These are phyloP conservation scores for Mucor plumbeus DNA, from an alignment of 371 early-diverging fungal genomes.

Conservation along the genomic window DNA sequence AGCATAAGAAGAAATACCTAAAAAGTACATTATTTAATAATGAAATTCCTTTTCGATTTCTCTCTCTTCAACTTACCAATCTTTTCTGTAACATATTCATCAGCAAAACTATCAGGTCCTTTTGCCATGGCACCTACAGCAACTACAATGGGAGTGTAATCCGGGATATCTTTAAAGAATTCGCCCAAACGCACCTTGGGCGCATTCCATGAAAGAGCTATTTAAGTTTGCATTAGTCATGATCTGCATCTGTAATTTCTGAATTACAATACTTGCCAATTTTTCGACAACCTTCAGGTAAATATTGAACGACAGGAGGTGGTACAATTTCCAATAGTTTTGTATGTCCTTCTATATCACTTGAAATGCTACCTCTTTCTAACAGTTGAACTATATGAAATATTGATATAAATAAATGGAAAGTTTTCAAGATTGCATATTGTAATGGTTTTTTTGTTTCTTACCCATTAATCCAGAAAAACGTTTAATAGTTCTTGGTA, in stretches of 20 bases:
- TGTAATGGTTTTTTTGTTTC: too few species aligned
- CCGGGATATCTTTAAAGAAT: conserved; percentile 75
- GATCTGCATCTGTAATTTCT: neutral
- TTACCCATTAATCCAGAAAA: conserved; percentile 95
- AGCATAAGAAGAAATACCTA: conserved; percentile 90
- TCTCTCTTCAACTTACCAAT: conserved; percentile 53
- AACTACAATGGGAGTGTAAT: conserved; percentile 80
- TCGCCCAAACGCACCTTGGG: conserved; percentile 76
- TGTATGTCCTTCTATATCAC: conserved; percentile 70
- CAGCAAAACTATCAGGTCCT: conserved; percentile 93
- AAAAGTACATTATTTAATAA: conserved; percentile 6
- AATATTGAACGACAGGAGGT: conserved; percentile 88
- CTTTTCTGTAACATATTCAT: conserved; percentile 88
- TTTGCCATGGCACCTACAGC: conserved; percentile 97
- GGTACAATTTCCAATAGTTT: conserved; percentile 95
- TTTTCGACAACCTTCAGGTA: conserved; percentile 83
- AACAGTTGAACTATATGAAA: conserved; percentile 86
- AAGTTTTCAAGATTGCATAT: neutral
- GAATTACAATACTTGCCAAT: conserved; percentile 60
- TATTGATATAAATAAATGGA: neutral
- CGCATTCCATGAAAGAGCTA: conserved; percentile 90
- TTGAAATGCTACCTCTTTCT: conserved; percentile 90
- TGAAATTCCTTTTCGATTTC: neutral
- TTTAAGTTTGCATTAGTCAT: neutral
- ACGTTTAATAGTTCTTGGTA: conserved; percentile 97